Percentiles rank a stretch among this genome's conserved stretches.
These are phyloP conservation scores for Trichosporon ovoides DNA, from an alignment of 1,284 basidiomycete species.

Conservation along the genomic window DNA sequence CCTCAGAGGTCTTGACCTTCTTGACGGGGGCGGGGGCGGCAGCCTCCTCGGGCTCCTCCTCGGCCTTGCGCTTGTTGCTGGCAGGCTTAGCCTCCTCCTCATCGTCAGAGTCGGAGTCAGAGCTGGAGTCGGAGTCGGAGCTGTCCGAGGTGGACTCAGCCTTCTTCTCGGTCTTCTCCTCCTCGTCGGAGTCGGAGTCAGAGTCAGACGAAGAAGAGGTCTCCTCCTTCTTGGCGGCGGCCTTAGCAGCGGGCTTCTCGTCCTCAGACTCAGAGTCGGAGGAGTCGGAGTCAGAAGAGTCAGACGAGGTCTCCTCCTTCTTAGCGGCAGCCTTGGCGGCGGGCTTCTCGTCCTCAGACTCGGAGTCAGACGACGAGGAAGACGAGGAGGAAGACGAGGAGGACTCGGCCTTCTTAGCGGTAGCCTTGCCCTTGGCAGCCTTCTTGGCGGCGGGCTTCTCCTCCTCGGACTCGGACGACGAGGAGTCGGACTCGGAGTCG, in stretches of 20 bases:
- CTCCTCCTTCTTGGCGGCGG: constrained; percentile 22
- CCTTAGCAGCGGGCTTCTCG: too few relatives aligned
- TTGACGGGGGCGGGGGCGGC: constrained; percentile 56
- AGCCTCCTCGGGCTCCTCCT: constrained; percentile 57
- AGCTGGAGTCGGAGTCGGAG: constrained; percentile 27
- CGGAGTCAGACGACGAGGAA: constrained; percentile 9
- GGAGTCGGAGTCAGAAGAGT: too few relatives aligned
- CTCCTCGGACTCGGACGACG: constrained; percentile 4
- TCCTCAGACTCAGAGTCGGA: too few relatives aligned
- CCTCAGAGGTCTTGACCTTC: constrained; percentile 53
- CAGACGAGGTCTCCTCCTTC: too few relatives aligned
- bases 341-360: constrained; percentile 34
- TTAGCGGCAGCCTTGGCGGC: constrained; percentile 20
- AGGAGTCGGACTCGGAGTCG: constrained; percentile 24
- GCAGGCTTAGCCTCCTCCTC: constrained; percentile 44
- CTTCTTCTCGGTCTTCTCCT: constrained; percentile 26
- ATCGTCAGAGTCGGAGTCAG: constrained; percentile 34
- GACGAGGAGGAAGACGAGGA: constrained; percentile 20
- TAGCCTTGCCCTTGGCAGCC: constrained; percentile 10
- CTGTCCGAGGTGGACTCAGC: too few relatives aligned
- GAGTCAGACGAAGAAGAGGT: constrained; percentile 25
- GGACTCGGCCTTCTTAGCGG: constrained; percentile 6
- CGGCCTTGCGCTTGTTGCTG: constrained; percentile 47
- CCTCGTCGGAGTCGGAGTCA: constrained; percentile 17
- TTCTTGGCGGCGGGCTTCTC: constrained; percentile 17